Conservation (phyloP, 2,329 filamentous ascomycete species). For the Acrocalymma vagum region DNA sequence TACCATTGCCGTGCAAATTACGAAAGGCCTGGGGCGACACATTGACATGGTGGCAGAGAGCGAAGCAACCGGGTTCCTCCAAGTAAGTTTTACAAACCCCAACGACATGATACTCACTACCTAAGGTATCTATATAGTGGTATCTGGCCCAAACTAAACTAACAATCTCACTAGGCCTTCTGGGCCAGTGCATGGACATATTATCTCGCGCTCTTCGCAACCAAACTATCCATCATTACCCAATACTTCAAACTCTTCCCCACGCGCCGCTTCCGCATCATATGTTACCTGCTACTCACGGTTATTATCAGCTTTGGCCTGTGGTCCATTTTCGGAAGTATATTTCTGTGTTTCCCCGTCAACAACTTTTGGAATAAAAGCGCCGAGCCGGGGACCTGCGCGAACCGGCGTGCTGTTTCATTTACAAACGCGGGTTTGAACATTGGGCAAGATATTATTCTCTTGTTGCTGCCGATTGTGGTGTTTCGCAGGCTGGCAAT, state of each 20-base stretch:
- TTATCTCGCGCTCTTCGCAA: constrained; percentile 36
- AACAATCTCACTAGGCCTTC: constrained; percentile 36
- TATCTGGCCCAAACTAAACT: too few species aligned
- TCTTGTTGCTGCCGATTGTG: constrained; percentile 41
- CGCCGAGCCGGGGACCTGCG: constrained; percentile 33
- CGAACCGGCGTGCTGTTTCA: constrained; percentile 40
- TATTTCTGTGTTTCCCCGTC: constrained; percentile 44
- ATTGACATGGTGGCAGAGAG: constrained; percentile 11
- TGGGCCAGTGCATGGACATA: constrained; percentile 46
- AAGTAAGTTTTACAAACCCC: constrained; percentile 17
- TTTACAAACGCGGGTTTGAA: constrained; percentile 41
- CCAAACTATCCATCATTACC: constrained; percentile 41
- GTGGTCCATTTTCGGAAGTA: constrained; percentile 41
- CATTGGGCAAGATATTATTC: constrained; percentile 41
- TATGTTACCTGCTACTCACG: constrained; percentile 36
- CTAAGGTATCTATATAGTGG: too few species aligned
- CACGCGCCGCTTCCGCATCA: constrained; percentile 31
- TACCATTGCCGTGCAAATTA: constrained; percentile 36
- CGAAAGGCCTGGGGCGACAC: constrained; percentile 40
- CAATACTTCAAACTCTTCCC: constrained; percentile 44
- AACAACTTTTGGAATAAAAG: constrained; percentile 42
- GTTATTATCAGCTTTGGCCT: constrained; percentile 32
- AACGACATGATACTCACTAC: too few species aligned
- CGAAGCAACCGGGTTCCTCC: constrained; percentile 9
- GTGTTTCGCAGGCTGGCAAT: constrained; percentile 42